Evolutionary conservation across 2,329 filamentous ascomycete species (phyloP).

Genomic region (Penicillium sp.): DNA sequence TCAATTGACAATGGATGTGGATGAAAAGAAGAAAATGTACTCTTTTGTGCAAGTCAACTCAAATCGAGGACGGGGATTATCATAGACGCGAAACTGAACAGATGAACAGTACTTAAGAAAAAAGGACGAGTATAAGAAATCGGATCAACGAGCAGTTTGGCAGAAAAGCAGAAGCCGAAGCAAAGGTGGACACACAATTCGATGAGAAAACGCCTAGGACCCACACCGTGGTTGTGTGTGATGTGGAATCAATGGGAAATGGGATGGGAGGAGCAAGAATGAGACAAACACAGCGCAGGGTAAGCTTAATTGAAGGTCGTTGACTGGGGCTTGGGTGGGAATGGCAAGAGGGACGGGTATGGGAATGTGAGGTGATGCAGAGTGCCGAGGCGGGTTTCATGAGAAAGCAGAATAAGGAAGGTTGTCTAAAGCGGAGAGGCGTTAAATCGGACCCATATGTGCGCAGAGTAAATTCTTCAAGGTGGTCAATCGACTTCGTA

Average conservation of each 20-base stretch:
- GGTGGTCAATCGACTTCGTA: slow-evolving; percentile 11
- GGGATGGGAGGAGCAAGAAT: slow-evolving; percentile 8
- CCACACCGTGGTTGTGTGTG: slow-evolving; percentile 35
- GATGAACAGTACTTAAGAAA: neutral
- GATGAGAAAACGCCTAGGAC: slow-evolving; percentile 35
- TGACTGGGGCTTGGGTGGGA: neutral
- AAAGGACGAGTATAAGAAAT: neutral
- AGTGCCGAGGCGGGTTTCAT: slow-evolving; percentile 29
- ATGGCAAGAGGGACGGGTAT: neutral
- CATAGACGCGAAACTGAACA: slow-evolving; percentile 9
- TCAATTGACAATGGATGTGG: neutral
- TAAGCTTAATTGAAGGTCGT: neutral
- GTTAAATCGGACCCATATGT: slow-evolving; percentile 39
- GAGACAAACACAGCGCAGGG: neutral
- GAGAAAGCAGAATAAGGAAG: slow-evolving; percentile 24
- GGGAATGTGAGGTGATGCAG: neutral
- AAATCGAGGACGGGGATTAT: slow-evolving; percentile 6
- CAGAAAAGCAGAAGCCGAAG: neutral
- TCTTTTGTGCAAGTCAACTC: slow-evolving; percentile 22
- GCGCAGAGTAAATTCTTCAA: slow-evolving; percentile 29
- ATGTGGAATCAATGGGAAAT: slow-evolving; percentile 6
- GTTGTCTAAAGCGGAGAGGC: slow-evolving; percentile 31
- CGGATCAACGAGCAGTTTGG: too few species aligned
- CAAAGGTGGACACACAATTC: slow-evolving; percentile 2
- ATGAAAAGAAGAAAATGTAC: slow-evolving; percentile 6